Evolutionary conservation across 768 basidiomycete genomes (phyloP), one percentile per base, ranked within the genome.

Genomic region (Hygrocybe punicea): DNA sequence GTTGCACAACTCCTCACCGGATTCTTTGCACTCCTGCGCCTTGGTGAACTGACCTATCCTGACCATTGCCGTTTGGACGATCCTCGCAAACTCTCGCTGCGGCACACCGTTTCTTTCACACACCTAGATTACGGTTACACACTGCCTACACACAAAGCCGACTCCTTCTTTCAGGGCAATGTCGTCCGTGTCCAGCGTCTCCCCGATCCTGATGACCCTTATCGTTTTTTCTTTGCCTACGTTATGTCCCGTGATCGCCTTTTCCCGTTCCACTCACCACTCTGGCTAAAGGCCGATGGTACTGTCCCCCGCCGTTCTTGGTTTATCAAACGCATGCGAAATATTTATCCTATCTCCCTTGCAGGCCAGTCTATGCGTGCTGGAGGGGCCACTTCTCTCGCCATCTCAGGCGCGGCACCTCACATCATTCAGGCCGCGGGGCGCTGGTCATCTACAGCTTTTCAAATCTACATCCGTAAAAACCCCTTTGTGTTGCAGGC

Each of bases 281-380:
- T 80, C 0, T 79, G 70, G 71, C 44, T 79, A 2, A 60, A 60
- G 9, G 11, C 17, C n/a, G n/a, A n/a, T 24, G 73, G 78, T 0
- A 10, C 55, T 1, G 51, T 73, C 0, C 78, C 77, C 0, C 73
- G 67, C 0, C 61, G 70, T 0, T 19, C 2, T 56, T 80, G n/a
- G n/a, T n/a, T n/a, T n/a, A n/a, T n/a, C n/a, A n/a, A n/a, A n/a
- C n/a, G n/a, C n/a, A n/a, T n/a, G 0, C 63, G 56, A 2, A 5
- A 11, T 1, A 53, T 65, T 36, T 71, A 76, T 35, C 29, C 55
- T 14, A 17, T 51, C 6, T 42, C 54, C 39, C 55, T 45, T 29
- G 64, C 60, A 9, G 77, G 77, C 1, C 78, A 79, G 33, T 77
- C 75, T 0, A 39, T 77, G 42, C 67, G 72, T 8, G 63, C 75